Base-by-base conservation (phyloP, 176 grass and related monocot species). In the Aegilops speltoides region DNA sequence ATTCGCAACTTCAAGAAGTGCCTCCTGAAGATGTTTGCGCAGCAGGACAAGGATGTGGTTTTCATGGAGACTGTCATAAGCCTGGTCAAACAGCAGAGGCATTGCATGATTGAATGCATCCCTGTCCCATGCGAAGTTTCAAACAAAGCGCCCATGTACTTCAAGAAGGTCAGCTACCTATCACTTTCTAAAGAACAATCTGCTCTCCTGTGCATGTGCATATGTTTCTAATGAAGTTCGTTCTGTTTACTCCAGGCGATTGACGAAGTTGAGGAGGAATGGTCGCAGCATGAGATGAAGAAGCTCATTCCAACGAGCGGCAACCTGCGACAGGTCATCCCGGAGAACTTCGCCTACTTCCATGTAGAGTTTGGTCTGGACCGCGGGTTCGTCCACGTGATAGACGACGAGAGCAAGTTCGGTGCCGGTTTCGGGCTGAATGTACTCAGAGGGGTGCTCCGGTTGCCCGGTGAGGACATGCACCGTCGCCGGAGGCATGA, bases 1-100 rank as follows among this genome's bases (percentile, higher is more conserved):
- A 91, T 96, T 15, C 97, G 94, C 22, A 99, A 99, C 90, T 99
- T 99, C 76, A 99, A 99, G 84, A 99, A 96, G 85, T 96, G 97
- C 60, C 90, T 99, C 24, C 34, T 94, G 43, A 87, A 89, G 78
- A 99, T 99, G 97, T 94, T 99, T 48, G 76, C 87, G 1, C 93
- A 89, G 68, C 79, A 94, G 80, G 92, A 96, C 33, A 99, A 93
- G 80, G 94, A 96, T 89, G 79, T 83, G 17, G 82, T 99, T 37
- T 99, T 96, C 79, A 86, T 99, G 80, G 97, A 99, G 83, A 96
- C 94, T 57, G 97, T 93, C 40, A 77, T 96, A 81, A 88, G 54
- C 80, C 71, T 99, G 73, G 26, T 83, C 79, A 96, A 88, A 77
- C 97, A 96, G 36, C 88, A 89, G 40, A 89, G 90, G 15, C 97